Conservation (phyloP, 2,329 filamentous ascomycete species). For the Ophiocordyceps sinensis region DNA sequence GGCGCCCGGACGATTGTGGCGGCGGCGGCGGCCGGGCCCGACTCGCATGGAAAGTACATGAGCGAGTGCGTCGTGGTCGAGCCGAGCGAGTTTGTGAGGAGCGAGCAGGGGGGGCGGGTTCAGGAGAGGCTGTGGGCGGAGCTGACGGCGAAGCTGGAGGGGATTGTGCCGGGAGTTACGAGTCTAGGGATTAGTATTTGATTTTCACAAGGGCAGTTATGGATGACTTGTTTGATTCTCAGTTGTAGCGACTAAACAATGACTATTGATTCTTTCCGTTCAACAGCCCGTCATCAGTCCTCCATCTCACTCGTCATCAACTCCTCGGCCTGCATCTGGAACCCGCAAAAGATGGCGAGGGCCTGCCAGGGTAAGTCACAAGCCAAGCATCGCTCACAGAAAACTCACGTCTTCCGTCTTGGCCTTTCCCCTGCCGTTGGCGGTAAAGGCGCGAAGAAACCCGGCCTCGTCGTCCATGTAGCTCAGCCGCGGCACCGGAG, state of each 20-base stretch:
- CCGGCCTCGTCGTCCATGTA: background rate
- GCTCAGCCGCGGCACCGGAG: background rate
- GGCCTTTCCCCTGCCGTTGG: background rate
- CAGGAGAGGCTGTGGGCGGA: constrained; percentile 28
- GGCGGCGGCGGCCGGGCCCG: too few relatives aligned
- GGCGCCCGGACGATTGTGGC: constrained; percentile 32
- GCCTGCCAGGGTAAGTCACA: background rate
- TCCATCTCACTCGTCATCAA: background rate
- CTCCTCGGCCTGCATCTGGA: background rate
- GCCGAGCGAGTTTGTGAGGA: constrained; percentile 22
- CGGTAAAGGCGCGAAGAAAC: background rate
- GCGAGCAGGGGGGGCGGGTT: constrained; percentile 20
- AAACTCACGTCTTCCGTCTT: constrained; percentile 1
- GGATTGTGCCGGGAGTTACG: constrained; percentile 20
- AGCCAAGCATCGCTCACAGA: background rate
- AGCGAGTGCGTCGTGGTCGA: constrained; percentile 13
- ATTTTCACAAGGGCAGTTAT: too few relatives aligned
- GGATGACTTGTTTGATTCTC: too few relatives aligned
- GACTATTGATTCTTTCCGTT: too few relatives aligned
- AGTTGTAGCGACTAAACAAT: too few relatives aligned
- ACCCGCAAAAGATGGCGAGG: background rate
- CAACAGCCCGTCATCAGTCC: too few relatives aligned
- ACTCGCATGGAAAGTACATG: constrained; percentile 32
- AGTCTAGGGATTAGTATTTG: too few relatives aligned
- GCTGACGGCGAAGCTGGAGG: constrained; percentile 24